These are phyloP conservation scores for Laguncularia racemosa DNA, from an alignment of 345 rosid genomes.

Conservation along the genomic window DNA sequence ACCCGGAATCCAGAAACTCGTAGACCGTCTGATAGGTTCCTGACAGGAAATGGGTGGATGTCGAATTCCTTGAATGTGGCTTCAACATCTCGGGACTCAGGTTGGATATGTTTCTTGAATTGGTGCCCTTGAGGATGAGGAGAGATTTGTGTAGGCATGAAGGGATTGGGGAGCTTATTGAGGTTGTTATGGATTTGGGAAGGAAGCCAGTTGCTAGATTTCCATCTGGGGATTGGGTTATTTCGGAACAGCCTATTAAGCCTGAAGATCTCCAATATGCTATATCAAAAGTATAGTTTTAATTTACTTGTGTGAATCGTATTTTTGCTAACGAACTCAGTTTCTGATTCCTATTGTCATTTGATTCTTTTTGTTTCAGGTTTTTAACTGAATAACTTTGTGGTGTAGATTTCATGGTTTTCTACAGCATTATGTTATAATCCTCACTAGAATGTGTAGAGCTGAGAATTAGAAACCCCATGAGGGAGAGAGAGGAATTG, in stretches of 20 bases:
- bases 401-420: too few species aligned
- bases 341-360: too few species aligned
- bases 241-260: constrained; percentile 58
- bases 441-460: too few species aligned
- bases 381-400: too few species aligned
- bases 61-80: constrained; percentile 22
- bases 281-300: constrained; percentile 51
- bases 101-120: constrained; percentile 64
- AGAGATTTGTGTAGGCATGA: constrained; percentile 43
- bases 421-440: too few species aligned
- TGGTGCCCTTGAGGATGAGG: constrained; percentile 64
- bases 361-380: too few species aligned
- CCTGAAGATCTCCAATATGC: constrained; percentile 74
- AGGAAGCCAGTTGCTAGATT: constrained; percentile 88
- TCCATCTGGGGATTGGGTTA: constrained; percentile 90
- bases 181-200: constrained; percentile 93
- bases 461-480: too few species aligned
- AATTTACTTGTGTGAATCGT: background rate
- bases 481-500: too few species aligned
- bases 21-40: constrained; percentile 36
- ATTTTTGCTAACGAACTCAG: background rate
- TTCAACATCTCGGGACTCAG: constrained; percentile 35
- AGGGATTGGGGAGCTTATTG: constrained; percentile 65
- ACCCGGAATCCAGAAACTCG: constrained; percentile 44
- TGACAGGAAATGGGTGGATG: constrained; percentile 31